Conservation (phyloP, 805 yeast genomes). For the Tetrapisispora arboricola region DNA sequence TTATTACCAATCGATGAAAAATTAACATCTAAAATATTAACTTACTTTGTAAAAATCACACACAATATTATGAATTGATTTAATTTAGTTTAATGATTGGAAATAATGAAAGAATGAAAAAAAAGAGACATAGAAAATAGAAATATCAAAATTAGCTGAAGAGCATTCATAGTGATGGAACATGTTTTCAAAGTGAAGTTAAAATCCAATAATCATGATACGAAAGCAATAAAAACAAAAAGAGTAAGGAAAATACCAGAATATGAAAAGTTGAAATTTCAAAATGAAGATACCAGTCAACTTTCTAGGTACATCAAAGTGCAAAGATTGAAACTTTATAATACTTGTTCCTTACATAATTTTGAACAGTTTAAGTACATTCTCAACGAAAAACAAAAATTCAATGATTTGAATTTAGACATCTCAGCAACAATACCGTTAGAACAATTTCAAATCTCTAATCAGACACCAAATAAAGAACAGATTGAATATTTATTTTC, state of each 20-base stretch:
- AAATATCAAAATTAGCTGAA: neutral
- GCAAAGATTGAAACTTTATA: constrained; percentile 1
- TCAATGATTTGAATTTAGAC: constrained; percentile 1
- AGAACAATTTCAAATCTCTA: neutral
- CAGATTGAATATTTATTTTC: constrained; percentile 2
- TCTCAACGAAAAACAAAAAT: constrained; percentile 1
- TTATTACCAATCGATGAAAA: no score
- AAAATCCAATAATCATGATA: neutral
- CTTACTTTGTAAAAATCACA: no score
- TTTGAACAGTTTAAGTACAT: constrained; percentile 3
- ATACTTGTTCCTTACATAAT: neutral
- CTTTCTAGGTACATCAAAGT: constrained; percentile 1
- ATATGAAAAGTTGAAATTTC: neutral
- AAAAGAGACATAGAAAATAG: neutral
- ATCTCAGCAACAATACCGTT: constrained; percentile 1
- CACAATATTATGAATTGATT: no score
- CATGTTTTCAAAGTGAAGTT: neutral
- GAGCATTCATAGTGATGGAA: neutral
- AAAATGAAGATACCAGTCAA: neutral
- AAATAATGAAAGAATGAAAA: neutral
- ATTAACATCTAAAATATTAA: no score
- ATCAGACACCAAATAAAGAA: neutral
- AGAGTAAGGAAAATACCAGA: neutral
- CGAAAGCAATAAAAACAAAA: neutral
- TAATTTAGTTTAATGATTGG: no score